Conservation (phyloP, 805 yeast genomes). For the Kluyveromyces wickerhamii region DNA sequence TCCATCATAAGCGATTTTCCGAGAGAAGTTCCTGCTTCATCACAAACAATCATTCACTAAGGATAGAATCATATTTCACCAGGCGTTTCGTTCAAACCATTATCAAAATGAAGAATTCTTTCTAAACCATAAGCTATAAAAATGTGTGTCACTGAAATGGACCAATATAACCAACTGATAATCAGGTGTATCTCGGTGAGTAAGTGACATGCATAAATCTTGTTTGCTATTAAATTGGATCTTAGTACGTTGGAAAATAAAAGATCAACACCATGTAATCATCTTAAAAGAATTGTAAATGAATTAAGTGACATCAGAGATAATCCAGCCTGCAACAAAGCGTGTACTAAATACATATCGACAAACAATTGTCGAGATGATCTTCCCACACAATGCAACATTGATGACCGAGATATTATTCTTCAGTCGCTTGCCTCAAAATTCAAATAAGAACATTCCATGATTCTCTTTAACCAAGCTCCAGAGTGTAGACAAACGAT, state of each 20-base stretch:
- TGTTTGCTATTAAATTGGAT: conserved; percentile 91
- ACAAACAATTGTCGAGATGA: no score
- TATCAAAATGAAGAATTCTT: no score
- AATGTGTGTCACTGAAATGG: conserved; percentile 59
- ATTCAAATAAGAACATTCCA: neutral
- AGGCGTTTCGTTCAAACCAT: no score
- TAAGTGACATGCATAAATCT: conserved; percentile 53
- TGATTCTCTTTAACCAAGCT: conserved; percentile 41
- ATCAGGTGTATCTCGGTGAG: conserved; percentile 54
- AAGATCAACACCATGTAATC: conserved; percentile 5
- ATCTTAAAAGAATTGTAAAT: neutral
- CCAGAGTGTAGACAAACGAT: conserved; percentile 91
- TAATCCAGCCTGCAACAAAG: no score
- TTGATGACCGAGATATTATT: no score
- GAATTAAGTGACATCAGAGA: no score
- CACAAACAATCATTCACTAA: conserved; percentile 1
- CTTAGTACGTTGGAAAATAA: conserved; percentile 43
- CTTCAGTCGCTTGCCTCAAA: no score
- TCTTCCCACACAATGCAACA: no score
- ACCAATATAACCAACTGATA: conserved; percentile 44
- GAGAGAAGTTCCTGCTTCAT: conserved; percentile 4
- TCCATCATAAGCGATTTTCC: conserved; percentile 5
- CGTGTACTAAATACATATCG: no score
- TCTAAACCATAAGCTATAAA: conserved; percentile 6
- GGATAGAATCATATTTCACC: no score